Conservation (phyloP, 345 rosid species). For the Ceriops zippeliana region DNA sequence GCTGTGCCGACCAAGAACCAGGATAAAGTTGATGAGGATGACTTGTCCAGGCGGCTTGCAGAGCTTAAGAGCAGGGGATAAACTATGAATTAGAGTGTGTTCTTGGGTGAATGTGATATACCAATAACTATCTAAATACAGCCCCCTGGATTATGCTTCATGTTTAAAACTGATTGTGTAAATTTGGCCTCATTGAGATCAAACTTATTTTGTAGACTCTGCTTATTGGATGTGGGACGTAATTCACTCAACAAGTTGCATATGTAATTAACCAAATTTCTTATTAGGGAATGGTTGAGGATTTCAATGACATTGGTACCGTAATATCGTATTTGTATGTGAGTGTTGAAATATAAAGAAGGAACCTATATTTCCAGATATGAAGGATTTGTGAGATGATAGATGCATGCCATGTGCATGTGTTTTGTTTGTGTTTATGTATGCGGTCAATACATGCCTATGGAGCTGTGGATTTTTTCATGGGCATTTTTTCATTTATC, state of each 20-base stretch:
- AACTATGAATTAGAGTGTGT: slow-evolving; percentile 1
- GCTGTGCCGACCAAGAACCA: slow-evolving; percentile 64
- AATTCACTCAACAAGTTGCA: background rate
- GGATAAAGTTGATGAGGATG: slow-evolving; percentile 98
- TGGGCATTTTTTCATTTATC: too few species aligned
- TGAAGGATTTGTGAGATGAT: too few species aligned
- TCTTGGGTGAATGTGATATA: background rate
- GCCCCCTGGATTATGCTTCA: slow-evolving; percentile 4
- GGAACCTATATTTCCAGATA: too few species aligned
- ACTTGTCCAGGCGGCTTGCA: slow-evolving; percentile 90
- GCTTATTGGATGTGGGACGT: slow-evolving; percentile 2
- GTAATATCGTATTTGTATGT: background rate
- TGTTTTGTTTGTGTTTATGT: too few species aligned
- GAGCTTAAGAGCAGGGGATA: slow-evolving; percentile 93
- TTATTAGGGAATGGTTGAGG: background rate
- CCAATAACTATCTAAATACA: background rate
- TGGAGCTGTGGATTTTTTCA: too few species aligned
- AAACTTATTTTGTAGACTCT: slow-evolving; percentile 7
- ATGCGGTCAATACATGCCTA: too few species aligned
- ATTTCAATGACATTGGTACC: background rate
- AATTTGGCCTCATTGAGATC: slow-evolving; percentile 10
- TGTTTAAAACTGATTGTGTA: slow-evolving; percentile 8
- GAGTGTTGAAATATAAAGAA: too few species aligned
- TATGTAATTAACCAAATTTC: background rate
- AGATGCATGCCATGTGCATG: too few species aligned